phyloP scores from a whole-genome alignment of 2,329 filamentous ascomycete species.

The Phialophora verrucosa region DNA sequence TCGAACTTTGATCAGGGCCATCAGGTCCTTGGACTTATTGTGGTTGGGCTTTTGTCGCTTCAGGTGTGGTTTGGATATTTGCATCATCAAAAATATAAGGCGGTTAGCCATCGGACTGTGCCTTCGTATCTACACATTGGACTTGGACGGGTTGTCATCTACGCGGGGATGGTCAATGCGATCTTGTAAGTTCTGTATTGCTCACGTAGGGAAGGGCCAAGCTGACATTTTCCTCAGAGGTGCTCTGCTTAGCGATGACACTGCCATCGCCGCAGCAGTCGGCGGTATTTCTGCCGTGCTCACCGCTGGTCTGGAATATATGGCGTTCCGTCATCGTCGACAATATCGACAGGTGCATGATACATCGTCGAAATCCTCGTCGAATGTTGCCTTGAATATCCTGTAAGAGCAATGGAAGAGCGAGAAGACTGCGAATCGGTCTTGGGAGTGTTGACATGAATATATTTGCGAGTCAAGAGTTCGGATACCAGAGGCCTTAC shows the following conservation, averaged over 20 bases:
- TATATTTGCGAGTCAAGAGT: too few relatives aligned
- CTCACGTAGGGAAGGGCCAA: not conserved
- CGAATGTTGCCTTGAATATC: slow-evolving; percentile 7
- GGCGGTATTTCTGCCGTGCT: slow-evolving; percentile 8
- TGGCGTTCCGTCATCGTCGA: slow-evolving; percentile 12
- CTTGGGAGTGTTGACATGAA: too few relatives aligned
- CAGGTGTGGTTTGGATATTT: slow-evolving; percentile 46
- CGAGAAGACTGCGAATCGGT: too few relatives aligned
- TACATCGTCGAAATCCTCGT: not conserved
- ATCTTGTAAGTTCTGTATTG: slow-evolving; percentile 12
- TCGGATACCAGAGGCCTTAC: too few relatives aligned
- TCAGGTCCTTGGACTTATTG: slow-evolving; percentile 53
- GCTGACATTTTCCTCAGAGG: slow-evolving; percentile 3
- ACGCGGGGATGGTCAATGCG: slow-evolving; percentile 30
- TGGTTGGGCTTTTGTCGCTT: slow-evolving; percentile 42
- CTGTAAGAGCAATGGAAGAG: too few relatives aligned
- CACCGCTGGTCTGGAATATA: slow-evolving; percentile 5
- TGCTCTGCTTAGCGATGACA: slow-evolving; percentile 11
- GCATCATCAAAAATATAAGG: slow-evolving; percentile 45
- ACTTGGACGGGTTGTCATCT: slow-evolving; percentile 37
- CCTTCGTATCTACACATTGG: slow-evolving; percentile 35
- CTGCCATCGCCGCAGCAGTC: not conserved
- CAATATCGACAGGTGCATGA: not conserved
- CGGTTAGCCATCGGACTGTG: slow-evolving; percentile 21
- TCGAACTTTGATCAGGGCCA: slow-evolving; percentile 50